Evolutionary conservation across 192 early-diverging fungal species (phyloP), one percentile per base, ranked within the genome.

Genomic region (Dispira simplex): DNA sequence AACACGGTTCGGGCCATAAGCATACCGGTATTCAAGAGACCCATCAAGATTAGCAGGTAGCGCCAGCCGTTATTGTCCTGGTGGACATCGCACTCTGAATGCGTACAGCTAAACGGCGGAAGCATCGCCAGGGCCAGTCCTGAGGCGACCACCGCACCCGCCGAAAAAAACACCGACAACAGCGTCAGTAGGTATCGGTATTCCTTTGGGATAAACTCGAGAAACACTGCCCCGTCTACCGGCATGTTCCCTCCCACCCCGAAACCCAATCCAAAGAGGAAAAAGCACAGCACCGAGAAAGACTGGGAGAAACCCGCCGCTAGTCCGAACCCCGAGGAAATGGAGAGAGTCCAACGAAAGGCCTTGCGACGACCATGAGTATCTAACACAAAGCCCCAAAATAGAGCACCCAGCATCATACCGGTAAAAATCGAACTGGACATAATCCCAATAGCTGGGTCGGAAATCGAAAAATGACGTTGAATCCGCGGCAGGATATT

Each of bases 111-210:
- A 46, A 73, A 80, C 11, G 68, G 68, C 11, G 90, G 90, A 46
- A 93, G 46, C 9, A 91, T 64, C 16, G 76, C 58, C 66, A 85
- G 81, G 11, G 81, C 89, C 0, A 87, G 47, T 1, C 83, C 46
- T 0, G 88, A 86, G 9, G 87, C 71, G 27, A 90, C 62, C 26
- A 91, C 81, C 16, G 88, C 85, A 3, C 90, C 91, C 55, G 88
- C 72, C 1, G 91, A 89, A 59, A 89, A 93, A 57, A 93, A 91
- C 11, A 90, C 75, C 8, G 87, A 90, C 64, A 93, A 77, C 49
- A 93, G 77, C 0, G 90, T 93, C 67, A 93, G 74, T 46, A 91
- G 73, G 64, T 89, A 81, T 62, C 88, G 88, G 60, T 88, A 77
- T 58, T 83, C 78, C 53, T 81, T 76, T 25, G 91, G 91, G 39